Evolutionary conservation across 306 rosid species (phyloP), one percentile per base, ranked within the genome.

Genomic region (Oxytropis ochrocephala): DNA sequence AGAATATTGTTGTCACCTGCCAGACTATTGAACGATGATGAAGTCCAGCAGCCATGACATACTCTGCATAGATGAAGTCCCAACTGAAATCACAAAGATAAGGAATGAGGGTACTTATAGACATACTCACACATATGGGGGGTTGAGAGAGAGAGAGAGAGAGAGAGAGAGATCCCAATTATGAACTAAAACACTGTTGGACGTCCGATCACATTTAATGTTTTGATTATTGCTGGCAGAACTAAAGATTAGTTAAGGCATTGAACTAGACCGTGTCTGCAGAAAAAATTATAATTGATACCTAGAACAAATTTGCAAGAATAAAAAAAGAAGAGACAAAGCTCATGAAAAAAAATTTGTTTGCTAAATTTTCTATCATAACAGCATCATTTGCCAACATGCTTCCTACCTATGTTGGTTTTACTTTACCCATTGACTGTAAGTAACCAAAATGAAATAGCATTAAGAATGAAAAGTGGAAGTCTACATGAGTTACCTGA

Each of bases 11-110:
- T 12, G 16, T 79, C 52, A 91, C 99, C 99, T 94, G 96, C 99
- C 96, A 95, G 41, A 91, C 96, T 61, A 87, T 95, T 56, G 99
- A 87, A 35, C 99, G 95, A 67, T 89, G 90, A 84, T 91, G 84
- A 72, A 78, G 69, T 49, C 99, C 99, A 57, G 99, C 99, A 56
- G 86, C 99, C 99, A 94, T 87, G 69, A 91, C 92, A 82, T 95
- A 91, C 56, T 91, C 96, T 14, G 97, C 99, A 47, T 95, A 95
- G 80, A 95, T 95, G 85, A 89, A 95, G 91, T 95, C 99, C 99
- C 99, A 95, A 82, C 99, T 94, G 88, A 76, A 70, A 78, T 73
- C 27, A 58, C 77, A 67, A 60, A 69, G 29, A 69, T 53, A 51
- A 47, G 68, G n/a, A 27, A 61, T 55, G 21, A 66, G 67, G 51